Base-by-base conservation (phyloP, 495 filamentous ascomycete species). In the Hypoxylon trugodes region DNA sequence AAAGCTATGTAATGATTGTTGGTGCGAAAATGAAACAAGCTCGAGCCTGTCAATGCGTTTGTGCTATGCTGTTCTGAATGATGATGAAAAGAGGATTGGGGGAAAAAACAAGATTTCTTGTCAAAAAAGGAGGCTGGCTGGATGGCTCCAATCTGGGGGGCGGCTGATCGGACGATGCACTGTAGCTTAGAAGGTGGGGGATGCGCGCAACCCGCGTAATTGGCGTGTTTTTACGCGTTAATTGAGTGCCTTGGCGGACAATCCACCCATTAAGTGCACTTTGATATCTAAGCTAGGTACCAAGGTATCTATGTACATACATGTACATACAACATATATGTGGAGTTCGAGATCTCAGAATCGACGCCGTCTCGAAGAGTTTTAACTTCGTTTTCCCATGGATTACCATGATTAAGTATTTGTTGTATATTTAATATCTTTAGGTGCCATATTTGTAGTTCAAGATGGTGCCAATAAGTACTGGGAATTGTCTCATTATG, bases 181-280 rank as follows among this genome's bases (percentile, higher is more conserved):
- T 38, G 12, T 25, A 10, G 18, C 40, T 46, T 47, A 15, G 43
- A 57, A 59, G 25, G 26, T 43, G 28, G 52, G 46, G 51, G 56
- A 54, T 59, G 40, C 57, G 55, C 53, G 56, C n/a, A n/a, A 49
- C 58, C 51, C 57, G 58, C 53, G 49, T 61, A 56, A 61, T 46
- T 36, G 52, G 32, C 66, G 62, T 59, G 61, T 66, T 55, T 57
- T 62, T 45, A 54, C 66, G 66, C 66, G 66, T 69, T 40, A 30
- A 51, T 37, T 33, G 36, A 32, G 51, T 30, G 13, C 22, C 47
- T 57, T 45, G 50, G 43, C 18, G 6, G 12, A 38, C 9, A 18
- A 28, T 12, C 18, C 15, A n/a, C 10, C 12, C 32, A 33, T 6
- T 15, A 8, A 41, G 15, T 9, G 8, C 8, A 15, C n/a, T n/a